Conservation (phyloP, 73 alveolate genomes). For the Urostyla sp. region DNA sequence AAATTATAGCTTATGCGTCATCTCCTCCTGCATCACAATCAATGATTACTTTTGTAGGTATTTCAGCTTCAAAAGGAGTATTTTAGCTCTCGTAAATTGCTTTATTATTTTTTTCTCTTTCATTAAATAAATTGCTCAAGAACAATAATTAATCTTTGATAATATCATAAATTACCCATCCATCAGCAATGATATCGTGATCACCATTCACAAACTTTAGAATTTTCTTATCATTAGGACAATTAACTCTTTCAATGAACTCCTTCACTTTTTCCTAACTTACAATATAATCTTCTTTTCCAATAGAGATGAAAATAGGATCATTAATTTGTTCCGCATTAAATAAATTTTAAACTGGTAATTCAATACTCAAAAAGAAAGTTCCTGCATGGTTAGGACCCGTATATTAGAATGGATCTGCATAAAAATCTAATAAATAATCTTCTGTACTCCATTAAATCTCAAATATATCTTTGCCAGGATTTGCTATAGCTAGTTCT, state of each 20-base stretch:
- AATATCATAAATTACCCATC: conserved; percentile 38
- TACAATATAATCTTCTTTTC: conserved; percentile 6
- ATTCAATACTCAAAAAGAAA: neutral
- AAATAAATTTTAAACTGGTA: neutral
- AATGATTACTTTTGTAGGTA: conserved; percentile 63
- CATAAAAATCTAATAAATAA: neutral
- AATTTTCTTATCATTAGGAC: conserved; percentile 28
- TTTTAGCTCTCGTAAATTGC: too few species aligned
- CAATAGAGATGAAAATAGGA: conserved; percentile 9
- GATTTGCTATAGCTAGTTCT: conserved; percentile 8
- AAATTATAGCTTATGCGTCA: conserved; percentile 76
- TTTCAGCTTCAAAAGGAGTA: neutral
- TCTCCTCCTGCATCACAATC: conserved; percentile 81
- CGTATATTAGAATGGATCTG: conserved; percentile 11
- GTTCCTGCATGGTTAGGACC: conserved; percentile 46
- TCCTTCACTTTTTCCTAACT: neutral
- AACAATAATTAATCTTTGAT: neutral
- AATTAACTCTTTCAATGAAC: neutral
- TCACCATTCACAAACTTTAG: neutral
- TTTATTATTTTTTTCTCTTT: too few species aligned
- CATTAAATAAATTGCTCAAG: conserved; percentile 3
- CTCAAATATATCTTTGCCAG: neutral
- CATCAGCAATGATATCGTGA: conserved; percentile 21
- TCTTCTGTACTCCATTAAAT: conserved; percentile 3
- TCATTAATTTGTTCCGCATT: conserved; percentile 13